These are phyloP conservation scores for Taphrina flavorubra DNA, from an alignment of 1,139 yeast species.

Conservation along the genomic window DNA sequence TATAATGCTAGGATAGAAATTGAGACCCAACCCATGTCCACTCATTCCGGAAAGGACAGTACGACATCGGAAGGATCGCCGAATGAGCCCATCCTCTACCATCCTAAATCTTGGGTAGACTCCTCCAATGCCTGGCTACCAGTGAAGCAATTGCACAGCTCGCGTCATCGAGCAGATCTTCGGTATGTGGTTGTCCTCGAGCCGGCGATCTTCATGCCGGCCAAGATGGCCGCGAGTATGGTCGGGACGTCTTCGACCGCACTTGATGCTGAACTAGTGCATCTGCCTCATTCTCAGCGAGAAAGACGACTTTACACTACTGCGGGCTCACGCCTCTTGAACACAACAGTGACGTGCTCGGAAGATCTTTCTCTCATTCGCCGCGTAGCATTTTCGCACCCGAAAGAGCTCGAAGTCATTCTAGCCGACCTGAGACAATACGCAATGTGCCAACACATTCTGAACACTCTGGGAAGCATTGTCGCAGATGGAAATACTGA, in stretches of 20 bases:
- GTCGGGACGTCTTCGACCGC: neutral
- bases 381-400: conserved; percentile 19
- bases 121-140: conserved; percentile 19
- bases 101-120: conserved; percentile 23
- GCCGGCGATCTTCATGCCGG: conserved; percentile 28
- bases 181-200: conserved; percentile 27
- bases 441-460: conserved; percentile 18
- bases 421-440: conserved; percentile 1
- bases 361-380: neutral
- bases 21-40: conserved; percentile 18
- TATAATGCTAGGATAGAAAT: conserved; percentile 19
- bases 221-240: neutral
- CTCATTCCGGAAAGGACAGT: neutral
- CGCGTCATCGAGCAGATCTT: conserved; percentile 8
- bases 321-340: neutral
- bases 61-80: neutral
- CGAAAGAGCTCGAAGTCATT: conserved; percentile 23
- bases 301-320: neutral
- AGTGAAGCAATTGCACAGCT: conserved; percentile 7
- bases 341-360: neutral
- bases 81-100: conserved; percentile 11
- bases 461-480: conserved; percentile 1
- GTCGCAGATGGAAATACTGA: neutral
- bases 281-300: neutral
- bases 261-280: neutral